Conservation (phyloP, 139 green algal species). For the Dunaliella primolecta region DNA sequence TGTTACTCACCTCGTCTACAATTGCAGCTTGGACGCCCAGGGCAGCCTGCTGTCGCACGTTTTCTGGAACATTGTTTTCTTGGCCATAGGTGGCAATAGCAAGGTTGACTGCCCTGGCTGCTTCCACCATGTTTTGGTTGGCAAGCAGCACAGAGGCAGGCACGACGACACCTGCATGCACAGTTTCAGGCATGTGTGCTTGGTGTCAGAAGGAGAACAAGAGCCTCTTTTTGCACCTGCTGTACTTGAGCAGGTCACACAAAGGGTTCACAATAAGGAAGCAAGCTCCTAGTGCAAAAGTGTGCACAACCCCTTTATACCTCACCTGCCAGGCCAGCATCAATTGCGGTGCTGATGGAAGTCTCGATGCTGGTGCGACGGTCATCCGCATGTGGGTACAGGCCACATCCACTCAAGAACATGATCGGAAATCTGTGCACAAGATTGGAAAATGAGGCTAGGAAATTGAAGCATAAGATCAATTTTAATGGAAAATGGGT, state of each 20-base stretch:
- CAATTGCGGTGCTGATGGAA: constrained; percentile 56
- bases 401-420: constrained; percentile 70
- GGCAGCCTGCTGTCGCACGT: constrained; percentile 54
- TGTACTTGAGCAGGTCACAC: neutral
- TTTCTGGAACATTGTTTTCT: constrained; percentile 69
- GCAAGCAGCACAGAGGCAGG: constrained; percentile 19
- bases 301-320: too few relatives aligned
- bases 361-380: constrained; percentile 64
- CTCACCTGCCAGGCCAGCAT: constrained; percentile 34
- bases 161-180: constrained; percentile 63
- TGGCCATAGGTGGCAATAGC: constrained; percentile 77
- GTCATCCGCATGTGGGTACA: constrained; percentile 57
- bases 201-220: neutral
- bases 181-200: neutral
- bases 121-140: constrained; percentile 31
- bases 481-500: too few relatives aligned
- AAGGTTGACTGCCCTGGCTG: constrained; percentile 42
- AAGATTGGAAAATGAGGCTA: too few relatives aligned
- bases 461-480: too few relatives aligned
- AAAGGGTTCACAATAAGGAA: neutral
- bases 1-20: constrained; percentile 59
- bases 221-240: neutral
- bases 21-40: constrained; percentile 78
- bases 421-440: constrained; percentile 66
- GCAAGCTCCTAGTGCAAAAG: neutral